Evolutionary conservation across 768 basidiomycete species (phyloP), one percentile per base, ranked within the genome.

Genomic region (Suillus weaverae): DNA sequence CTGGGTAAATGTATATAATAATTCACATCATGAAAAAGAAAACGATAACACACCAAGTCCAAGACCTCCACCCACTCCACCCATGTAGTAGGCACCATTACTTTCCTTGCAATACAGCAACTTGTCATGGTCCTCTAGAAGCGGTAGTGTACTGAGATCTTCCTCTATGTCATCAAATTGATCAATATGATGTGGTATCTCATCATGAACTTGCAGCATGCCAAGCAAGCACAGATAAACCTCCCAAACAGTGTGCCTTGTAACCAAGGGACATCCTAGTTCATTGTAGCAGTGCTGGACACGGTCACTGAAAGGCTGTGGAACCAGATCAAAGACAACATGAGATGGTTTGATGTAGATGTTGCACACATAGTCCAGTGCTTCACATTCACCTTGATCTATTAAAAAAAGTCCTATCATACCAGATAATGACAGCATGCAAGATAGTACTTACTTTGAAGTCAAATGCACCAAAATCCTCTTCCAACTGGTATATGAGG

Each of bases 271-370:
- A 0, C 30, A 10, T 0, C 72, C 74, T 10, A 78, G 66, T 1
- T 11, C 2, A 0, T 54, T 14, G 46, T 77, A 80, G 18, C 69
- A 59, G 0, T 54, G 32, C 2, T 54, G 20, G 0, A 68, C 72
- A 11, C 54, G 71, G 0, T 39, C 14, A 22, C 71, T 46, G 60
- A 82, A 78, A 0, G 62, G 48, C 0, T 68, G 69, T 1, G 81
- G 38, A 1, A 39, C 38, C 14, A 39, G 38, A 16, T 39, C 38
- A 5, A 39, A 39, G 3, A 39, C 13, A 79, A 3, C 66, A 56
- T 80, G 72, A 61, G 74, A 69, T 2, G 67, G 69, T 2, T 73
- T 77, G 0, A 79, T 77, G 62, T 73, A 82, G 10, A 68, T 26
- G 2, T 59, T 9, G 26, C 69, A 57, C n/a, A 72, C 68, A 33